Conservation (phyloP, 2,329 filamentous ascomycete genomes). For the Nectriaceae sp. region DNA sequence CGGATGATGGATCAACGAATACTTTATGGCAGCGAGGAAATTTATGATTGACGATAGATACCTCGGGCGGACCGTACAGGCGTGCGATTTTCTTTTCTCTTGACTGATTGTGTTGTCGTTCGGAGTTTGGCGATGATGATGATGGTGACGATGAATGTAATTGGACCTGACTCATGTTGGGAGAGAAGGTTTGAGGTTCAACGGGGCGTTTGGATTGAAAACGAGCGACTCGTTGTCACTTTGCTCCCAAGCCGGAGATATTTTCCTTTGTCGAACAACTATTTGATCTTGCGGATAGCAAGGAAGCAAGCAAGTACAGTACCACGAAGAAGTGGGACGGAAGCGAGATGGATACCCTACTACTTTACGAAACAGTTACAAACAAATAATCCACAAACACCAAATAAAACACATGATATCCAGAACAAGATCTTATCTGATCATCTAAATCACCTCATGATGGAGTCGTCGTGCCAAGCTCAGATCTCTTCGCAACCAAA, state of each 20-base stretch:
- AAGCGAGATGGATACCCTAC: too few species aligned
- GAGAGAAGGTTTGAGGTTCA: constrained; percentile 18
- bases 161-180: background rate
- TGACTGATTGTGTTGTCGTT: constrained; percentile 2
- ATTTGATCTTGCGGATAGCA: too few species aligned
- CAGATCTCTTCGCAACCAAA: too few species aligned
- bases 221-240: background rate
- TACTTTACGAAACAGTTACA: too few species aligned
- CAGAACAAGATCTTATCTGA: too few species aligned
- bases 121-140: constrained; percentile 13
- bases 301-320: too few species aligned
- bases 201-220: background rate
- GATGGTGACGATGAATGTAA: constrained; percentile 14
- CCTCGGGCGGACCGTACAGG: constrained; percentile 1
- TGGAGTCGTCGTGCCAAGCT: too few species aligned
- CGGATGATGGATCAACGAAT: background rate
- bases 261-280: constrained; percentile 1
- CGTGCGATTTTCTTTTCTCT: constrained; percentile 13
- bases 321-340: too few species aligned
- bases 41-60: constrained; percentile 11
- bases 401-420: too few species aligned
- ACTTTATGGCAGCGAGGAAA: background rate
- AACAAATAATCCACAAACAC: too few species aligned
- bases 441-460: too few species aligned
- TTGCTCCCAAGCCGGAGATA: background rate